Evolutionary conservation across 1,284 basidiomycete genomes (phyloP), one percentile per base, ranked within the genome.

Genomic region (Ustilago shanxiensis): DNA sequence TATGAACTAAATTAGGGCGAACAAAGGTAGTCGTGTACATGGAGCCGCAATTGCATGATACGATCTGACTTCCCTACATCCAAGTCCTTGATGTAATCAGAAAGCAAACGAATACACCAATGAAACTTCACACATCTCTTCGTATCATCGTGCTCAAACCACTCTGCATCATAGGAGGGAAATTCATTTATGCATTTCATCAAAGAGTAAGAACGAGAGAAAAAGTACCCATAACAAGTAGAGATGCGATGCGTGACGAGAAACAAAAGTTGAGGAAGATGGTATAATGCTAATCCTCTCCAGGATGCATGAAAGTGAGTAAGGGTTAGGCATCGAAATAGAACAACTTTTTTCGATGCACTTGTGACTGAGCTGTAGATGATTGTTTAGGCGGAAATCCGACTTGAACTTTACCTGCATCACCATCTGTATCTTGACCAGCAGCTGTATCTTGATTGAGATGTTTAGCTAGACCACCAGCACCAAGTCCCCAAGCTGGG

Each of bases 291-390:
- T n/a, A n/a, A n/a, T n/a, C n/a, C n/a, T n/a, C n/a, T n/a, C n/a
- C n/a, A n/a, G n/a, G n/a, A n/a, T n/a, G n/a, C n/a, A n/a, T n/a
- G n/a, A 2, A 41, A 26, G 6, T 26, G 31, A 33, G 13, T 20
- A 50, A 2, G 3, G 18, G 20, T 64, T 52, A 79, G 14, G 79
- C 77, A 54, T 80, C 80, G 72, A 82, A 82, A 55, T 80, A 79
- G 69, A 82, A 82, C 11, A 82, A 58, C 60, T 75, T 75, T 59
- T 80, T 82, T 1, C 80, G 67, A 26, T 79, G 75, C 6, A 5
- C 31, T 6, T 66, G 73, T 33, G 50, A 53, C 56, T 64, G 71
- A 20, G 71, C 61, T n/a, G n/a, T n/a, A 9, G 39, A 9, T 6
- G 39, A 16, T 18, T 57, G 26, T 14, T 37, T 35, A 16, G 33